phyloP scores from a whole-genome alignment of 257 asterid genomes.

The Ajuga chamaepitys region DNA sequence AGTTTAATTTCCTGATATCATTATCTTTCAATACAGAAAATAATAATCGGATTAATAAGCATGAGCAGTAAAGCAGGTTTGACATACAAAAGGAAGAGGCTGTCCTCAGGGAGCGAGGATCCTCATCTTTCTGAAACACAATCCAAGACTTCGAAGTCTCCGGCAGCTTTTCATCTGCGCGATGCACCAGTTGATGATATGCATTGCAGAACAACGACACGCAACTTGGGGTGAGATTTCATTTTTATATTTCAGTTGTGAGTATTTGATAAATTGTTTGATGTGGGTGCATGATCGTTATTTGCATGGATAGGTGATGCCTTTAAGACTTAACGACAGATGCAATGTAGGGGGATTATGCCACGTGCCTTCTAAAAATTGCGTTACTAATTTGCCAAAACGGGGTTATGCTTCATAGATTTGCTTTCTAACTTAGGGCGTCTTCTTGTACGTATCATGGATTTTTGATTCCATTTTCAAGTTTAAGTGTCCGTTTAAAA shows the following conservation, averaged over 20 bases:
- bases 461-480: not conserved
- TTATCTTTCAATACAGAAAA: too few relatives aligned
- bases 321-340: not conserved
- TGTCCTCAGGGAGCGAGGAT: conserved; percentile 26
- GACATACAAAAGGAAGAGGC: conserved; percentile 64
- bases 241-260: not conserved
- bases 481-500: not conserved
- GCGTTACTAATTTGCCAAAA: too few relatives aligned
- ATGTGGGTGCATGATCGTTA: not conserved
- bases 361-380: too few relatives aligned
- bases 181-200: conserved; percentile 24
- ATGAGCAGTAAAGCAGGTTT: conserved; percentile 43
- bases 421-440: not conserved
- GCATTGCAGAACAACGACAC: conserved; percentile 21
- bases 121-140: conserved; percentile 10
- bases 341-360: not conserved
- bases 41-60: too few relatives aligned
- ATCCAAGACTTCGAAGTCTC: conserved; percentile 16
- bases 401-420: not conserved
- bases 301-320: not conserved
- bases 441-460: too few relatives aligned
- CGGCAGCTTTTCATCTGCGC: conserved; percentile 1
- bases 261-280: not conserved
- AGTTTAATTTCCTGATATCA: too few relatives aligned
- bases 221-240: conserved; percentile 42